Evolutionary conservation across 257 asterid genomes (phyloP).

Genomic region (Prunella vulgaris): DNA sequence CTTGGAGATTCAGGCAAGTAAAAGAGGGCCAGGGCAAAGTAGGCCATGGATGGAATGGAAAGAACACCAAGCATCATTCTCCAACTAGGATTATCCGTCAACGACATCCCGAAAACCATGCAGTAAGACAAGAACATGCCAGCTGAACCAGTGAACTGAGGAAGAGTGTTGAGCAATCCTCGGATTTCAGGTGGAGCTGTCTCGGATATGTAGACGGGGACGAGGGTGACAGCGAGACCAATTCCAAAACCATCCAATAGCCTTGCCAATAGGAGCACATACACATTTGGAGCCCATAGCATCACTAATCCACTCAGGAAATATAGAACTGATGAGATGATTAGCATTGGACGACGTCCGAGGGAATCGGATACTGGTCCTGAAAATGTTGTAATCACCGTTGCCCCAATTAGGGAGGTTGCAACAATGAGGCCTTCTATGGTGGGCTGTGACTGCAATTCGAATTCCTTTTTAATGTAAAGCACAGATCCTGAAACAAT

Average conservation of each 20-base stretch:
- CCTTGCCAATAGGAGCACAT: constrained; percentile 76
- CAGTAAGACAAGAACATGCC: constrained; percentile 91
- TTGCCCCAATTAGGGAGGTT: constrained; percentile 88
- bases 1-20: constrained; percentile 96
- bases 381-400: constrained; percentile 78
- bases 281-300: constrained; percentile 93
- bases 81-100: constrained; percentile 76
- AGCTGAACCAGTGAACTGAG: constrained; percentile 84
- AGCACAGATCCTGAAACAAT: constrained; percentile 70
- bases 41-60: constrained; percentile 66
- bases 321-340: constrained; percentile 69
- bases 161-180: constrained; percentile 74
- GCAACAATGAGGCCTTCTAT: constrained; percentile 94
- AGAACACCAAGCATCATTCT: constrained; percentile 95
- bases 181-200: constrained; percentile 93
- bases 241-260: constrained; percentile 90
- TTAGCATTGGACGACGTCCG: constrained; percentile 95
- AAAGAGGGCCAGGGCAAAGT: constrained; percentile 51
- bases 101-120: constrained; percentile 90
- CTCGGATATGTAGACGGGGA: constrained; percentile 92
- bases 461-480: constrained; percentile 81
- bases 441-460: constrained; percentile 66
- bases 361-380: constrained; percentile 76
- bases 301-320: constrained; percentile 80
- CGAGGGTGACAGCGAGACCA: constrained; percentile 88